Evolutionary conservation across 148 eudicot genomes (phyloP).

Genomic region (Vaccinium corymbosum): DNA sequence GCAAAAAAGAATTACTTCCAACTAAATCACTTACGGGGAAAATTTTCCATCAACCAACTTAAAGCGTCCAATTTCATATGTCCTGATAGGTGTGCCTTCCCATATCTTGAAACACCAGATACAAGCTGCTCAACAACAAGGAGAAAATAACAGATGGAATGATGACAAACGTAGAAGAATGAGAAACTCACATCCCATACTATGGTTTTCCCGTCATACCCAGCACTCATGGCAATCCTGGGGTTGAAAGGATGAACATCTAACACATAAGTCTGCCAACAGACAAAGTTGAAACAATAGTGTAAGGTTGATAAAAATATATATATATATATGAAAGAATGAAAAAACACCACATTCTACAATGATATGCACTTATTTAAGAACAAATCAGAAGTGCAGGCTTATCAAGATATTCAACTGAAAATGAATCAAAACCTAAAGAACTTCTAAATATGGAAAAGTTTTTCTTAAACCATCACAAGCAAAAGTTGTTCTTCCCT

Average conservation of each 20-base stretch:
- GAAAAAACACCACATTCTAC: not conserved
- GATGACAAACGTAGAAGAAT: not conserved
- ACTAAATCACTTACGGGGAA: constrained; percentile 66
- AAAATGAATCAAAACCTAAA: not conserved
- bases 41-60: constrained; percentile 98
- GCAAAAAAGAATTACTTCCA: not conserved
- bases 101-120: constrained; percentile 58
- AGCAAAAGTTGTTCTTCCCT: not conserved
- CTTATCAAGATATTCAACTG: not conserved
- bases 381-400: not conserved
- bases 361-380: not conserved
- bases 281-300: constrained; percentile 18
- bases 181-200: constrained; percentile 89
- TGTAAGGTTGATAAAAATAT: not conserved
- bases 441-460: not conserved
- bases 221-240: constrained; percentile 99
- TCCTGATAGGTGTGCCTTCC: constrained; percentile 89
- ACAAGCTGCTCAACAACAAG: constrained; percentile 14
- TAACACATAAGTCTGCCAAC: constrained; percentile 84
- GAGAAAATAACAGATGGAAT: not conserved
- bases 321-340: not conserved
- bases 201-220: constrained; percentile 90
- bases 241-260: constrained; percentile 99
- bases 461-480: not conserved
- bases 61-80: constrained; percentile 82